These are phyloP conservation scores for Beta macrorhiza DNA, from an alignment of 179 eudicot genomes.

Conservation along the genomic window DNA sequence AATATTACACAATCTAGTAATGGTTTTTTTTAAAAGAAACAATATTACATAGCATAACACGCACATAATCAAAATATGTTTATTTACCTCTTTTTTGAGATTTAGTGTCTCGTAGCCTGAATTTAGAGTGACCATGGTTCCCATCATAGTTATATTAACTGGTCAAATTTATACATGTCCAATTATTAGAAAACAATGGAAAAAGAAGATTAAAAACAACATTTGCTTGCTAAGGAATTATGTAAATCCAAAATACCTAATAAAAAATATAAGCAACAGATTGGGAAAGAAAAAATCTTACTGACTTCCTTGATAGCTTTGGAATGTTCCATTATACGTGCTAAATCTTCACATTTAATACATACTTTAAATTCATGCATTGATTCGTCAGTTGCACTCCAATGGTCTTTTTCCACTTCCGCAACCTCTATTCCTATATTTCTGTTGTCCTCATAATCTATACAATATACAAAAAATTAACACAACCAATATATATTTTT, in stretches of 20 bases:
- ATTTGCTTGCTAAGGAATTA: neutral
- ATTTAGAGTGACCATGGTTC: slow-evolving; percentile 24
- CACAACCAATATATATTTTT: neutral
- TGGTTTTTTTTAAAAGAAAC: neutral
- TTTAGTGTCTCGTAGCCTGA: slow-evolving; percentile 28
- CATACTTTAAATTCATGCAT: slow-evolving; percentile 33
- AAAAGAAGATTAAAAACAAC: too few relatives aligned
- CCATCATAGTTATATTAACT: slow-evolving; percentile 32
- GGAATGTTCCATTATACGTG: slow-evolving; percentile 29
- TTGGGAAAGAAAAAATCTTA: neutral
- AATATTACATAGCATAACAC: neutral
- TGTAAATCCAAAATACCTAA: too few relatives aligned
- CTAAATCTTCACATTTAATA: slow-evolving; percentile 34
- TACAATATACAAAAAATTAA: too few relatives aligned
- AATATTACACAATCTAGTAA: too few relatives aligned
- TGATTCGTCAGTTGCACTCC: slow-evolving; percentile 23
- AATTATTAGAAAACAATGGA: neutral
- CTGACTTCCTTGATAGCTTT: slow-evolving; percentile 31
- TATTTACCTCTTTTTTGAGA: slow-evolving; percentile 30
- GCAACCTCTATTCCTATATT: slow-evolving; percentile 22
- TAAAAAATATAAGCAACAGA: neutral
- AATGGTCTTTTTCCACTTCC: slow-evolving; percentile 23
- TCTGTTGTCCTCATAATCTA: slow-evolving; percentile 28
- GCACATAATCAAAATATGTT: neutral
- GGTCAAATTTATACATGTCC: neutral